Evolutionary conservation across 192 early-diverging fungal species (phyloP), one percentile per base, ranked within the genome.

Genomic region (Umbelopsis sp.): DNA sequence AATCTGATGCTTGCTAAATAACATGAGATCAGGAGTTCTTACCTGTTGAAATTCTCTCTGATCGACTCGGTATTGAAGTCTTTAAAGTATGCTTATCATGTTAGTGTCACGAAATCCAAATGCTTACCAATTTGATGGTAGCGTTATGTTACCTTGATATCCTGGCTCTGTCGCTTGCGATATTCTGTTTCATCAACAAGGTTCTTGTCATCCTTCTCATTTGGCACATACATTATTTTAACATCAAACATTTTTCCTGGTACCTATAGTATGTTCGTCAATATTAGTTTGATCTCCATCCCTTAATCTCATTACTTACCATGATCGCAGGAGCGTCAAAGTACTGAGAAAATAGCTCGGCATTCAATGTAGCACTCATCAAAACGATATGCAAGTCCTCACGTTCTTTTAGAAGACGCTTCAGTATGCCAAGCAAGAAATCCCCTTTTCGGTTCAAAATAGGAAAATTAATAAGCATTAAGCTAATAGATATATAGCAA

Each of bases 331-430:
- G 79, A 7, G 89, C 69, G 25, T 87, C 89, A 77, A 97, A 97
- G 72, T 96, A 97, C 5, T 73, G 69, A 0, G 89, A 84, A 76
- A 96, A 96, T 32, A 89, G 76, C 20, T 89, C 83, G 67, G 91
- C 89, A 76, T 96, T 93, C 69, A 93, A 88, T 0, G 94, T 96
- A 45, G 96, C 96, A 56, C 92, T 94, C 96, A 97, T 97, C 70
- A 97, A 83, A 31, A 97, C 89, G 11, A 97, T 79, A 36, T 86
- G 83, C 11, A 97, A 71, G 65, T 92, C 86, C 24, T 83, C 82
- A 16, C 89, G 82, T 20, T 59, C 67, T 4, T 76, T 70, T 11
- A 95, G 31, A 26, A 92, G 80, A 53, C 87, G 81, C 10, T 88
- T 83, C 22, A 96, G 79, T 38, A 97, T 82, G 49, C 90, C 91